Evolutionary conservation across 2,329 filamentous ascomycete species (phyloP), one percentile per base, ranked within the genome.

Genomic region (Pseudogymnoascus pannorum): DNA sequence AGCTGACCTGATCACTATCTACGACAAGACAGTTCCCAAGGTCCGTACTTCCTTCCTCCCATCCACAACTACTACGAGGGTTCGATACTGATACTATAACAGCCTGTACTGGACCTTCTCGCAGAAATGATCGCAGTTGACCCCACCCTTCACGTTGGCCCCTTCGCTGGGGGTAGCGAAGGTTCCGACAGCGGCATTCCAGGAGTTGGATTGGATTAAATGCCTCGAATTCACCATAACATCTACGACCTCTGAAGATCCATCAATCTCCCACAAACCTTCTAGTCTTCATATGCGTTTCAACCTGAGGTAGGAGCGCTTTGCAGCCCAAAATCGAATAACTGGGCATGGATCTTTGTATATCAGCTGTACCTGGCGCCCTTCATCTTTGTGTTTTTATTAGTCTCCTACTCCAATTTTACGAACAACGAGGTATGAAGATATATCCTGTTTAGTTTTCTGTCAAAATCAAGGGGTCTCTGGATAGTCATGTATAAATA

Each of bases 121-220:
- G 94, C 94, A 67, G 91, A 97, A 79, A 97, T 99, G 91, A 96
- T 99, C 72, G 93, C 92, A 66, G 86, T 92, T 75, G 94, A 97
- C 78, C 84, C 88, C 65, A 85, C 79, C 66, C 78, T 91, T 68
- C 83, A 87, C 68, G 80, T 90, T 65, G 83, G 79, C 38, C 64
- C 69, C 48, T 72, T 72, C 65, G n/a, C 26, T 29, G 62, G 35
- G 38, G 62, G 61, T 57, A 68, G 67, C 14, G 64, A 67, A 24
- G 68, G 66, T 20, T 68, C 68, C 38, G 71, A 72, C 33, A 72
- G 68, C 63, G 69, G 68, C 36, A 65, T 69, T 59, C 66, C 65
- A 57, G 58, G 59, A 44, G 68, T 69, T 63, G 66, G 69, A 31
- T 67, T 73, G 42, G 71, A 73, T 60, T 72, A 70, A 61, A 66